Evolutionary conservation across 352 stramenopile genomes (phyloP).

Genomic region (Phytophthora sp.): DNA sequence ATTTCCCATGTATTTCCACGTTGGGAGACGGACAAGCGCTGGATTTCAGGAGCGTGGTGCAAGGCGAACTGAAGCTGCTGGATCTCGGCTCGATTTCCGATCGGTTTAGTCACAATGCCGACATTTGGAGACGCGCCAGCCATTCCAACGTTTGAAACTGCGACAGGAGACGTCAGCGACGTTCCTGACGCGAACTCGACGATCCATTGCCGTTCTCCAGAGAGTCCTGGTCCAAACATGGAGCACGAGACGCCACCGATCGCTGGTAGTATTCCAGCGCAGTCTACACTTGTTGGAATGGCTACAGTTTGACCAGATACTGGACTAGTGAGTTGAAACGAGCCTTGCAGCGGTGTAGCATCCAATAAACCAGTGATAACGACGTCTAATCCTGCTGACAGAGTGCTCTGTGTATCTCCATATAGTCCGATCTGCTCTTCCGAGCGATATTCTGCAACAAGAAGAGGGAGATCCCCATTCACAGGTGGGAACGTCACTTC

Average conservation of each 20-base stretch:
- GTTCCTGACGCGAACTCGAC: slow-evolving; percentile 23
- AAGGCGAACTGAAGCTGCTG: slow-evolving; percentile 33
- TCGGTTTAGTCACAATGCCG: neutral
- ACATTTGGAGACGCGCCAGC: neutral
- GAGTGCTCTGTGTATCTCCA: slow-evolving; percentile 33
- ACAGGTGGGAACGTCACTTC: slow-evolving; percentile 36
- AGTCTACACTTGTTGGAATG: neutral
- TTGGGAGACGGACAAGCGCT: slow-evolving; percentile 30
- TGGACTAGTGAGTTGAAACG: slow-evolving; percentile 34
- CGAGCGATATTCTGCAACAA: slow-evolving; percentile 22
- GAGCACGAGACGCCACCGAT: slow-evolving; percentile 33
- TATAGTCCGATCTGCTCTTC: slow-evolving; percentile 11
- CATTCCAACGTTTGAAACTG: neutral
- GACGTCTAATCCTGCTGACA: slow-evolving; percentile 36
- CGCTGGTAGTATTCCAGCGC: slow-evolving; percentile 4
- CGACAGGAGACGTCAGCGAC: neutral
- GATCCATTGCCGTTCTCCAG: slow-evolving; percentile 38
- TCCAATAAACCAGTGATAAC: slow-evolving; percentile 12
- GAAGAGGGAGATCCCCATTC: slow-evolving; percentile 30
- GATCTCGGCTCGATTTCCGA: slow-evolving; percentile 19
- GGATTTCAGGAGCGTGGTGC: slow-evolving; percentile 29
- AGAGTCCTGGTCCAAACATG: slow-evolving; percentile 34
- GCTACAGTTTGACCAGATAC: slow-evolving; percentile 16
- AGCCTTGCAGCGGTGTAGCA: slow-evolving; percentile 29
- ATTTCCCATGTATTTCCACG: slow-evolving; percentile 36